Conservation (phyloP, 2,329 filamentous ascomycete species). For the Ramularia endophylla region DNA sequence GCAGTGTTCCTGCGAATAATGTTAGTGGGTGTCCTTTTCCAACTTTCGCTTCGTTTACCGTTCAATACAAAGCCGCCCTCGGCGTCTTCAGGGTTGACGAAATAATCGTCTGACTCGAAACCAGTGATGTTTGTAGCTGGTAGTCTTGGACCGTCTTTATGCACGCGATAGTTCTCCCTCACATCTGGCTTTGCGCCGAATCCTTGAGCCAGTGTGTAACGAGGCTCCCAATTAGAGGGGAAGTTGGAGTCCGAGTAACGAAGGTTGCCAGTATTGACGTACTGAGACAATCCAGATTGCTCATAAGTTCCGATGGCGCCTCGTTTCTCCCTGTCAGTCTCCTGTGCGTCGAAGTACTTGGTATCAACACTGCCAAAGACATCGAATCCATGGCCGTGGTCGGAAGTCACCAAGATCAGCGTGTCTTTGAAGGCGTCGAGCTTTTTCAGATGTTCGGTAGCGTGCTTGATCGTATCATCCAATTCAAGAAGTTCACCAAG, state of each 20-base stretch:
- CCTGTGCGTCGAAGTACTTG: conserved; percentile 62
- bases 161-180: conserved; percentile 67
- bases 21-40: too few species aligned
- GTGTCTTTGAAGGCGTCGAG: conserved; percentile 67
- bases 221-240: conserved; percentile 77
- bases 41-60: conserved; percentile 36
- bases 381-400: conserved; percentile 85
- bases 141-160: conserved; percentile 57
- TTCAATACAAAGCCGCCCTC: conserved; percentile 65
- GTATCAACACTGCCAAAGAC: conserved; percentile 80
- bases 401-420: conserved; percentile 73
- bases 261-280: conserved; percentile 56
- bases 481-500: conserved; percentile 80
- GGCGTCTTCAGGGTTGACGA: conserved; percentile 62
- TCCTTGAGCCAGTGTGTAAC: conserved; percentile 73
- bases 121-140: conserved; percentile 54
- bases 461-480: conserved; percentile 74
- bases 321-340: conserved; percentile 65
- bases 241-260: conserved; percentile 68
- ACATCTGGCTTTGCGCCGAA: conserved; percentile 66
- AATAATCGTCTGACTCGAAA: conserved; percentile 48
- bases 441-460: conserved; percentile 61
- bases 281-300: conserved; percentile 68
- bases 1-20: conserved; percentile 46
- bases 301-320: conserved; percentile 68